A percentile compares a stretch with the other conserved stretches of the same genome.
Evolutionary conservation across 2,329 filamentous ascomycete genomes (phyloP).

Genomic region (Botrytis squamosa): DNA sequence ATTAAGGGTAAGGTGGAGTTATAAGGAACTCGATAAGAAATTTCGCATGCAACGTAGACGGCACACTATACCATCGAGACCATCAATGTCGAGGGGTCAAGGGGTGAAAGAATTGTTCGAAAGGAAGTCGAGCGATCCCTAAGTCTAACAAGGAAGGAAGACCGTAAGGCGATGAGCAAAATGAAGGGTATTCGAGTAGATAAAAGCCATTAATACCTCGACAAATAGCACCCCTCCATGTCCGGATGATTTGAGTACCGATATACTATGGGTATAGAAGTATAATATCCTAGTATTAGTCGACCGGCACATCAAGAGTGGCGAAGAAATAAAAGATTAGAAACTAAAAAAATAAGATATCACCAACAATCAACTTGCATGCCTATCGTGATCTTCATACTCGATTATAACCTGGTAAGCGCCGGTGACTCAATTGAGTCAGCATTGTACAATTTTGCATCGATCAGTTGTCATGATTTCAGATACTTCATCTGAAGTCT

Average conservation of each 20-base stretch:
- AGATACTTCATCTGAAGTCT: neutral
- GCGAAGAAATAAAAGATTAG: neutral
- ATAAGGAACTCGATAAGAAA: neutral
- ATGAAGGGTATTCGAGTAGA: neutral
- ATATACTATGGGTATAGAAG: neutral
- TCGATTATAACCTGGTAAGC: neutral
- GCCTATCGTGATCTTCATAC: neutral
- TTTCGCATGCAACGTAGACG: neutral
- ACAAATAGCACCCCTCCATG: neutral
- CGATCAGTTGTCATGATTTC: neutral
- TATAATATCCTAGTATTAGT: neutral
- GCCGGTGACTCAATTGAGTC: neutral
- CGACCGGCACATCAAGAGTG: neutral
- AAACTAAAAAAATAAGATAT: neutral
- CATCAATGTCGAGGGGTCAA: neutral
- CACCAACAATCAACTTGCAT: neutral
- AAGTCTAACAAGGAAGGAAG: neutral
- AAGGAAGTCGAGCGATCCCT: neutral
- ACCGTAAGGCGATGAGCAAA: neutral
- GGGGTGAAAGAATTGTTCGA: neutral
- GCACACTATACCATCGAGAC: neutral
- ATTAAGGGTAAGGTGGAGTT: neutral
- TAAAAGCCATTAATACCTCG: neutral
- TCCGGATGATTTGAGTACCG: neutral
- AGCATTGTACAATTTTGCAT: neutral